Conservation (phyloP, 225 moss, liverwort and hornwort species). For the Bryoerythrophyllum caledonicum region DNA sequence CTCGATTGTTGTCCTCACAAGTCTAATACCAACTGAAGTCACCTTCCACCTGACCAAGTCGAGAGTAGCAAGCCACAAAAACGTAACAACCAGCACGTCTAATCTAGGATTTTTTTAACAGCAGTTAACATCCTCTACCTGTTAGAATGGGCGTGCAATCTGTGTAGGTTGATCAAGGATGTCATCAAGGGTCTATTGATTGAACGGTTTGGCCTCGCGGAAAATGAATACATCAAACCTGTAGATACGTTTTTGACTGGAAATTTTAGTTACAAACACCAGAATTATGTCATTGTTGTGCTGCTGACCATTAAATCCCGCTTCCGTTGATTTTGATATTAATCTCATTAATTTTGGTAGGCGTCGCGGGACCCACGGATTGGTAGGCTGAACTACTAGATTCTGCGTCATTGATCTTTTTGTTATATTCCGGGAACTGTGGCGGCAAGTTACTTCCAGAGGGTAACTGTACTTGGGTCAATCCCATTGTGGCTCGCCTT, state of each 20-base stretch:
- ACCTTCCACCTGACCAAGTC: too few species aligned
- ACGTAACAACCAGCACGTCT: too few species aligned
- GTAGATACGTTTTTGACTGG: conserved; percentile 6
- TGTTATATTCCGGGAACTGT: conserved; percentile 15
- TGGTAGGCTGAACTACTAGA: neutral
- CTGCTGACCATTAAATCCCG: conserved; percentile 7
- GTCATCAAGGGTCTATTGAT: too few species aligned
- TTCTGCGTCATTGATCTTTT: conserved; percentile 16
- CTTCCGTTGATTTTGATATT: conserved; percentile 7
- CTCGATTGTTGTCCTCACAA: too few species aligned
- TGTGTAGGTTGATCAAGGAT: too few species aligned
- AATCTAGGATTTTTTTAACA: too few species aligned
- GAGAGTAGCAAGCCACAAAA: too few species aligned
- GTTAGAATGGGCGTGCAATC: too few species aligned
- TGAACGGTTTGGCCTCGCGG: too few species aligned
- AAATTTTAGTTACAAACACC: neutral
- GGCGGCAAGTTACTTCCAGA: conserved; percentile 1
- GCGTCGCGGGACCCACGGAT: conserved; percentile 18
- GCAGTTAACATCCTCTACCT: too few species aligned
- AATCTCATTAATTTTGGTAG: neutral
- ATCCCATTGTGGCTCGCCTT: conserved; percentile 36
- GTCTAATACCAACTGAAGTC: too few species aligned
- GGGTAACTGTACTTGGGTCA: neutral
- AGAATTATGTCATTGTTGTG: neutral
- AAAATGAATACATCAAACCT: too few species aligned